Evolutionary conservation across 257 asterid species (phyloP).

Genomic region (Knoxia roxburghii): DNA sequence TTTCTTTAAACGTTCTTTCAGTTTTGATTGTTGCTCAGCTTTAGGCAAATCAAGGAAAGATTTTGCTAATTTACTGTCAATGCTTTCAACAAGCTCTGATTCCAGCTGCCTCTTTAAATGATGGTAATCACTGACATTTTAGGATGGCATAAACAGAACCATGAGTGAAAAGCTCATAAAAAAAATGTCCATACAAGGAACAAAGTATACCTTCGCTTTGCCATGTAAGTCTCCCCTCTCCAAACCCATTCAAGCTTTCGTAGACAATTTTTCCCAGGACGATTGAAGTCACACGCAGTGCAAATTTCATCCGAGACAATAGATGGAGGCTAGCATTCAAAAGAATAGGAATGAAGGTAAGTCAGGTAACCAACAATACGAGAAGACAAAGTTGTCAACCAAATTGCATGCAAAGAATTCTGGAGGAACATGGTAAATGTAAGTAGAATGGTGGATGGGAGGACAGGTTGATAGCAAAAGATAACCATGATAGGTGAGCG

Average conservation of each 20-base stretch:
- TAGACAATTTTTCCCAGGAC: conserved; percentile 96
- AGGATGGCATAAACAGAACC: conserved; percentile 14
- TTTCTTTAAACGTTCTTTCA: conserved; percentile 89
- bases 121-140: conserved; percentile 68
- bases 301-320: conserved; percentile 94
- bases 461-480: not conserved
- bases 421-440: not conserved
- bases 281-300: conserved; percentile 98
- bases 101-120: conserved; percentile 96
- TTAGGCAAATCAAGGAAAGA: conserved; percentile 88
- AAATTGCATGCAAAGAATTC: not conserved
- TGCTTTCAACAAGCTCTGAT: conserved; percentile 71
- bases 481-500: not conserved
- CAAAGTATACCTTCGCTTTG: conserved; percentile 77
- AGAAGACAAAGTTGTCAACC: conserved; percentile 4
- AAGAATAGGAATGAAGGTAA: conserved; percentile 23
- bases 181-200: conserved; percentile 13
- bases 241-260: conserved; percentile 99
- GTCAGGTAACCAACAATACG: conserved; percentile 1
- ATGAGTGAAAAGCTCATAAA: conserved; percentile 19
- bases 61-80: conserved; percentile 50
- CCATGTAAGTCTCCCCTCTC: conserved; percentile 97
- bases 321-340: conserved; percentile 78
- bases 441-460: not conserved
- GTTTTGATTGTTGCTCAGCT: conserved; percentile 82